These are phyloP conservation scores for Paramecium caudatum DNA, from an alignment of 73 alveolate species.

Conservation along the genomic window DNA sequence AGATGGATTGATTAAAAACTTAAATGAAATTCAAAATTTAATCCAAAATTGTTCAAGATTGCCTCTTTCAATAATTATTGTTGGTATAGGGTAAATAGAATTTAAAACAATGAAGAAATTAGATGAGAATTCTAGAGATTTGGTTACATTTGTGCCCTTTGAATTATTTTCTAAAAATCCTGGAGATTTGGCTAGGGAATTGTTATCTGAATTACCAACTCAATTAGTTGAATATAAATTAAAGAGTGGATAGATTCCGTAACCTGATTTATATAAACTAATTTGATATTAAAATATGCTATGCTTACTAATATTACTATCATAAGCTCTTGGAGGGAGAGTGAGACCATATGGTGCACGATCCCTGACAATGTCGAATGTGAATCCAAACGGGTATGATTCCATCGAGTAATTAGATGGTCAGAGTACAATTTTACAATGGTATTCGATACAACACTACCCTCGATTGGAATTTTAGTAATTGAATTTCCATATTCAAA, in stretches of 20 bases:
- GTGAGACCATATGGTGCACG: slow-evolving; percentile 50
- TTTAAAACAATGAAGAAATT: slow-evolving; percentile 80
- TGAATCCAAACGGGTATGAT: slow-evolving; percentile 30
- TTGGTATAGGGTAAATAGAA: slow-evolving; percentile 85
- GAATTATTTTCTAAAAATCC: slow-evolving; percentile 8
- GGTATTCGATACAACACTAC: slow-evolving; percentile 51
- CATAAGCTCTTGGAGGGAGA: neutral
- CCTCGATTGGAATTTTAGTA: neutral
- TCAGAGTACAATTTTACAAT: slow-evolving; percentile 64
- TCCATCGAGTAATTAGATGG: slow-evolving; percentile 22
- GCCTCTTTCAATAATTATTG: slow-evolving; percentile 76
- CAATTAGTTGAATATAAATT: neutral
- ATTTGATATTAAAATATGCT: neutral
- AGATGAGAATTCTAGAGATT: slow-evolving; percentile 83
- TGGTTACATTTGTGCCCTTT: slow-evolving; percentile 75
- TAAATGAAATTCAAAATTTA: slow-evolving; percentile 69
- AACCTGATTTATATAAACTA: neutral
- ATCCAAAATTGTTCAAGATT: slow-evolving; percentile 39
- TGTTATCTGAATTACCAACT: slow-evolving; percentile 69
- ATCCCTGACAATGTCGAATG: slow-evolving; percentile 58
- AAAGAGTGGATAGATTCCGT: neutral
- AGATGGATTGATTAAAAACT: slow-evolving; percentile 76
- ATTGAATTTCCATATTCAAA: slow-evolving; percentile 34
- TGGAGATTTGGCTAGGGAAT: slow-evolving; percentile 57
- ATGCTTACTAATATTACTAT: neutral